phyloP scores from a whole-genome alignment of 768 basidiomycete species.

The Boletellus sp. region DNA sequence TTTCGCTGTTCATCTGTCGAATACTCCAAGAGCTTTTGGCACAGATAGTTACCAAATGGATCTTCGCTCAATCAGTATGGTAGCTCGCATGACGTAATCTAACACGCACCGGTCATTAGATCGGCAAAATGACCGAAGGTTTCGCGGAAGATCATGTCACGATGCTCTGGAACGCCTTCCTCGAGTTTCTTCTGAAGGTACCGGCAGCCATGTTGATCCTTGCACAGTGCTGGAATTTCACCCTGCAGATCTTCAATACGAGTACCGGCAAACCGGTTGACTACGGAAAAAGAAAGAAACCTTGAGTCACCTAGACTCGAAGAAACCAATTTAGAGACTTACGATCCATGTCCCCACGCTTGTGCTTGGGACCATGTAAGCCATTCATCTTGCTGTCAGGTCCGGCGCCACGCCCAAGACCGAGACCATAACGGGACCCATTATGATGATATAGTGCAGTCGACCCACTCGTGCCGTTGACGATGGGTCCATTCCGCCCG shows the following conservation, averaged over 20 bases:
- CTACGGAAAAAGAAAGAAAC: conserved; percentile 35
- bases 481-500: conserved; percentile 34
- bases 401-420: conserved; percentile 51
- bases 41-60: conserved; percentile 98
- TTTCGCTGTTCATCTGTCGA: conserved; percentile 97
- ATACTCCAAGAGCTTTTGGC: conserved; percentile 95
- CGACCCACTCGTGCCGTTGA: conserved; percentile 52
- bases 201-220: conserved; percentile 98
- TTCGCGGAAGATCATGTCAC: conserved; percentile 99
- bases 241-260: conserved; percentile 93
- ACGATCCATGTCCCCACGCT: conserved; percentile 88
- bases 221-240: conserved; percentile 91
- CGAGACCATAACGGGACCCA: conserved; percentile 71
- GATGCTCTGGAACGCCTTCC: conserved; percentile 90
- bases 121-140: conserved; percentile 97
- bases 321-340: conserved; percentile 46
- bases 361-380: conserved; percentile 89
- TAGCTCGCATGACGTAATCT: background rate
- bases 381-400: conserved; percentile 86
- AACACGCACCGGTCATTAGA: conserved; percentile 83
- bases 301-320: background rate
- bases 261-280: conserved; percentile 96
- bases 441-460: conserved; percentile 78
- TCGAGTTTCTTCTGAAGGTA: conserved; percentile 99
- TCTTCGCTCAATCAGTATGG: conserved; percentile 43